Base-by-base conservation (phyloP, 805 yeast genomes). In the Lipomyces starkeyi region DNA sequence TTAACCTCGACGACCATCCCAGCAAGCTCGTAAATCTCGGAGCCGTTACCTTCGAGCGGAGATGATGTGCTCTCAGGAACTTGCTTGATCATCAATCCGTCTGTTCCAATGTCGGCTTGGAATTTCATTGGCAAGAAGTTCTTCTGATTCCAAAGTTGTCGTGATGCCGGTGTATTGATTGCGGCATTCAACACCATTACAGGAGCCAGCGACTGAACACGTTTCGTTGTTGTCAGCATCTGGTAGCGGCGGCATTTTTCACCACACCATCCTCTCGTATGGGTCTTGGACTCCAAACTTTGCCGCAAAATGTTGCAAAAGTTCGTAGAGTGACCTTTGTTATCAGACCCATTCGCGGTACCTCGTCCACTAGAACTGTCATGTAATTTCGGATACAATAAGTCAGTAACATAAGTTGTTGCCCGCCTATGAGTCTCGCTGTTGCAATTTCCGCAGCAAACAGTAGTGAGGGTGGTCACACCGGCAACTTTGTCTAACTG, bases 151-250 rank as follows among this genome's bases (percentile, higher is more conserved):
- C 73, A 71, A 3, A 71, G 11, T 47, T 70, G 71, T 20, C 73
- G 61, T 2, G 67, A 57, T 4, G 60, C 52, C 29, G 59, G 59
- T n/a, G 68, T 52, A 49, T 82, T 76, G 61, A 90, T 79, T 61
- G 85, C 83, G 22, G 90, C 73, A 72, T 90, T 90, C 59, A 91
- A 78, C 1, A 88, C 83, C 40, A 92, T 76, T 11, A 91, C 81
- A 0, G 89, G 87, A 0, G 97, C 93, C 35, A 89, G 78, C 56
- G 62, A 43, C n/a, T 81, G 79, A 0, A 89, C 83, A 1, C 82
- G 79, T 62, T 84, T 82, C 34, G 82, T 81, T 3, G 86, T 83
- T 70, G 88, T 89, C 47, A 89, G 80, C 3, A 82, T 76, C 68
- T 87, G 93, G 65, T 79, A 81, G 55, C 79, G 79, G 7, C 81